These are phyloP conservation scores for Apiospora sp. DNA, from an alignment of 2,329 filamentous ascomycete species.

Conservation along the genomic window DNA sequence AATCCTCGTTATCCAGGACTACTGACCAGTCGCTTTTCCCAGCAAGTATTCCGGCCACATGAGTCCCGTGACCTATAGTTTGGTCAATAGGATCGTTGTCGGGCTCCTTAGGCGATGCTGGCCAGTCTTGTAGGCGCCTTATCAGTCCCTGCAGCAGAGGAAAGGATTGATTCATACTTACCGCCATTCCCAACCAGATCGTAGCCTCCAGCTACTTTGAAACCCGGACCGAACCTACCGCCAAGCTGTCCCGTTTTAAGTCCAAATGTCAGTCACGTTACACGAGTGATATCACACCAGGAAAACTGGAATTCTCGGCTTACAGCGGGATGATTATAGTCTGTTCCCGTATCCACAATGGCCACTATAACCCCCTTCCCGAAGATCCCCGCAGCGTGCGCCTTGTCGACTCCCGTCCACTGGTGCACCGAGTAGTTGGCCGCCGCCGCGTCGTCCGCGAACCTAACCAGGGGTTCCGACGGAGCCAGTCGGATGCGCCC, in stretches of 20 bases:
- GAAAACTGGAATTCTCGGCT: neutral
- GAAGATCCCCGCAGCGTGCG: slow-evolving; percentile 10
- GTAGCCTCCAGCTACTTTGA: slow-evolving; percentile 22
- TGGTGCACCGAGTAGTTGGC: slow-evolving; percentile 24
- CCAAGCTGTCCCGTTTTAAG: neutral
- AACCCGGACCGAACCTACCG: slow-evolving; percentile 16
- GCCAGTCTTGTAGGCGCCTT: neutral
- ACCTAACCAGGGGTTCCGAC: slow-evolving; percentile 7
- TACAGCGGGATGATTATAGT: slow-evolving; percentile 24
- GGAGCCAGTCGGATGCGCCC: slow-evolving; percentile 28
- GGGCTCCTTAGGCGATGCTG: slow-evolving; percentile 13
- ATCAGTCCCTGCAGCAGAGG: neutral
- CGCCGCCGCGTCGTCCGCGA: slow-evolving; percentile 27
- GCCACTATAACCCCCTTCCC: slow-evolving; percentile 22
- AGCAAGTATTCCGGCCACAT: slow-evolving; percentile 40
- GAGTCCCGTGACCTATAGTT: slow-evolving; percentile 35
- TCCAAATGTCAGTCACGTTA: too few species aligned
- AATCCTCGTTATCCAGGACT: too few species aligned
- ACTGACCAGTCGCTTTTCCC: slow-evolving; percentile 31
- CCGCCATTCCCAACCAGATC: slow-evolving; percentile 28
- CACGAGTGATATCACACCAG: neutral
- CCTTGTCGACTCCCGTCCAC: slow-evolving; percentile 24
- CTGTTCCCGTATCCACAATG: slow-evolving; percentile 23
- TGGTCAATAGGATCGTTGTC: slow-evolving; percentile 34
- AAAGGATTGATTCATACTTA: neutral